phyloP scores from a whole-genome alignment of 2,329 filamentous ascomycete species.

The Diplodia intermedia region DNA sequence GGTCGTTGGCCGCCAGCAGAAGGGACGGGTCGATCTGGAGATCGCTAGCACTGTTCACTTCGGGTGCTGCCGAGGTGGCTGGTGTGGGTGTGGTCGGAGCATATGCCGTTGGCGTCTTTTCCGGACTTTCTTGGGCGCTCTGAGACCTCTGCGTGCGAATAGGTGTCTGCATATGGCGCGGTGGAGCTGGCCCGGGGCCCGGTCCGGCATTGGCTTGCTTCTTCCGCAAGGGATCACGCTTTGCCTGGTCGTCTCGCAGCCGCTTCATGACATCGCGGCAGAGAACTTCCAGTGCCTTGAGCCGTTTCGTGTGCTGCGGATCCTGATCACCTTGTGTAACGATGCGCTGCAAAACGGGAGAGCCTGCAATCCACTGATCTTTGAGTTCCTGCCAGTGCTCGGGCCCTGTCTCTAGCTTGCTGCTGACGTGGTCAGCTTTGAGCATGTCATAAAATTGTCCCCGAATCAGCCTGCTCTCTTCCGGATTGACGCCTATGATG shows the following conservation, averaged over 20 bases:
- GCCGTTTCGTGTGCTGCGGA: conserved; percentile 61
- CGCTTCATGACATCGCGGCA: conserved; percentile 81
- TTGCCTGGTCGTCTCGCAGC: conserved; percentile 70
- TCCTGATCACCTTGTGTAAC: conserved; percentile 61
- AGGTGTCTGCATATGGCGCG: conserved; percentile 17
- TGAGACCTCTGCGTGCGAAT: conserved; percentile 6
- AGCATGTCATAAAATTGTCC: conserved; percentile 71
- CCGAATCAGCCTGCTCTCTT: conserved; percentile 70
- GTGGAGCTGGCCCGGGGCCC: conserved; percentile 50
- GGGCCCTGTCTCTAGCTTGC: conserved; percentile 74
- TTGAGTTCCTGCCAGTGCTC: conserved; percentile 76
- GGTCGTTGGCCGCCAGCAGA: conserved; percentile 63
- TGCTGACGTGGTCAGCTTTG: conserved; percentile 70
- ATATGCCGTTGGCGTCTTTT: conserved; percentile 27
- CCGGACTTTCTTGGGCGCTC: conserved; percentile 7
- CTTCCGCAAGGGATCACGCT: conserved; percentile 59
- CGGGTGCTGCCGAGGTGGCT: conserved; percentile 36
- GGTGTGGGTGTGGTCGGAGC: conserved; percentile 25
- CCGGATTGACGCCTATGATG: conserved; percentile 70
- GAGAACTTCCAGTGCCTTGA: conserved; percentile 72
- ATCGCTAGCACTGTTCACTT: conserved; percentile 52
- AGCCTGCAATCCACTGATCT: conserved; percentile 68
- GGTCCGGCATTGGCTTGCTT: conserved; percentile 50
- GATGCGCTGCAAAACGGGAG: conserved; percentile 61
- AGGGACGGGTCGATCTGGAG: conserved; percentile 70